phyloP scores from a whole-genome alignment of 805 yeast species.

The Metschnikowia santaceciliae region DNA sequence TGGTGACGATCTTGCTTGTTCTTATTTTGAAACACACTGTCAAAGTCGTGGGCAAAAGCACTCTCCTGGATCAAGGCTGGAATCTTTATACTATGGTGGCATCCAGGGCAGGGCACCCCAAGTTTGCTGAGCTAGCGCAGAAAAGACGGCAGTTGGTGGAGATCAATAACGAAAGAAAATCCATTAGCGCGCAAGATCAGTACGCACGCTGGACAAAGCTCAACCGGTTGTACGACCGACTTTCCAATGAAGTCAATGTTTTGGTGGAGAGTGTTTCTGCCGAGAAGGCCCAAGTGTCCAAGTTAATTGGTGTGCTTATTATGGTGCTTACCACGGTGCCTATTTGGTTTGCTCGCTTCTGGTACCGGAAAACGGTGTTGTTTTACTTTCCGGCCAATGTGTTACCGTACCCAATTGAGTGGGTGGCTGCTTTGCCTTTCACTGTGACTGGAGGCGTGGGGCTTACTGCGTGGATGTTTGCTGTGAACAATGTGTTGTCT shows the following conservation, averaged over 20 bases:
- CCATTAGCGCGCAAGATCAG: slow-evolving; percentile 83
- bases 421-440: slow-evolving; percentile 60
- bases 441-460: slow-evolving; percentile 62
- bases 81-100: slow-evolving; percentile 28
- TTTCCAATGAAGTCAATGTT: slow-evolving; percentile 48
- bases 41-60: slow-evolving; percentile 30
- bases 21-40: slow-evolving; percentile 25
- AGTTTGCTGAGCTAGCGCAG: slow-evolving; percentile 20
- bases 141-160: slow-evolving; percentile 43
- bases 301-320: slow-evolving; percentile 29
- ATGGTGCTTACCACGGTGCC: slow-evolving; percentile 44
- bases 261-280: slow-evolving; percentile 37
- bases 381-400: slow-evolving; percentile 56
- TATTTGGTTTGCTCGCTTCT: slow-evolving; percentile 45
- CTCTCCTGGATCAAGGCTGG: slow-evolving; percentile 38
- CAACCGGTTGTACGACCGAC: slow-evolving; percentile 63
- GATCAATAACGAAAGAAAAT: slow-evolving; percentile 49
- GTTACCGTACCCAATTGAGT: slow-evolving; percentile 53
- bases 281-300: slow-evolving; percentile 32
- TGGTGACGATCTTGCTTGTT: slow-evolving; percentile 26
- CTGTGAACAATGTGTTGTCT: slow-evolving; percentile 29
- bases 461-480: slow-evolving; percentile 52
- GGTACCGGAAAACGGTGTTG: slow-evolving; percentile 51
- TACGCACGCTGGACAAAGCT: slow-evolving; percentile 95
- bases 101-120: slow-evolving; percentile 30